Evolutionary conservation across 768 basidiomycete genomes (phyloP).

Genomic region (Daedaleopsis nitida): DNA sequence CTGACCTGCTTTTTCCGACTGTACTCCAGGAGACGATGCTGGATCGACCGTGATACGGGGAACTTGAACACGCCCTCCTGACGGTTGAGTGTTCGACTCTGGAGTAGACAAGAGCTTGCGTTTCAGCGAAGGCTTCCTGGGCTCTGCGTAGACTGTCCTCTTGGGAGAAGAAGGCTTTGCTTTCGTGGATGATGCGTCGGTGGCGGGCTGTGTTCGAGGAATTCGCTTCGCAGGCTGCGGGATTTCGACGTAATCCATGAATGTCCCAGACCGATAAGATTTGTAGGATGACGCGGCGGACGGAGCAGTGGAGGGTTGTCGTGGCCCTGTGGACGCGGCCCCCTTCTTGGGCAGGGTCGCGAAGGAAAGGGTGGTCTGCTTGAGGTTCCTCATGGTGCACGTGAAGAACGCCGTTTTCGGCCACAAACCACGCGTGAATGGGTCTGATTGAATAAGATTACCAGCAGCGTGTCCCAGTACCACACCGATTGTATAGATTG

Average conservation of each 20-base stretch:
- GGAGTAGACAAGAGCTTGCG: constrained; percentile 1
- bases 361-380: constrained; percentile 21
- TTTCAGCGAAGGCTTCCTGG: constrained; percentile 9
- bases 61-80: background rate
- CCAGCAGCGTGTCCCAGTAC: too few relatives aligned
- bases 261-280: constrained; percentile 6
- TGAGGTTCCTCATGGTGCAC: constrained; percentile 14
- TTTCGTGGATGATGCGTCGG: background rate
- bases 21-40: background rate
- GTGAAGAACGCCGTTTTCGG: background rate
- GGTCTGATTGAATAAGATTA: background rate
- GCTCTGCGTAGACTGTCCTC: background rate
- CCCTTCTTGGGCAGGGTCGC: constrained; percentile 22
- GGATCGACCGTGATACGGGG: background rate
- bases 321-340: background rate
- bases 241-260: constrained; percentile 28
- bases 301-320: constrained; percentile 7
- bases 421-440: too few relatives aligned
- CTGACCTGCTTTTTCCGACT: background rate
- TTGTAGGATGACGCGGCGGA: constrained; percentile 10
- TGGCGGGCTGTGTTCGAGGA: background rate
- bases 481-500: too few relatives aligned
- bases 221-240: constrained; percentile 25
- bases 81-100: background rate
- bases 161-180: background rate